Evolutionary conservation across 352 stramenopile genomes (phyloP).

Genomic region (Phytophthora citrophthora): DNA sequence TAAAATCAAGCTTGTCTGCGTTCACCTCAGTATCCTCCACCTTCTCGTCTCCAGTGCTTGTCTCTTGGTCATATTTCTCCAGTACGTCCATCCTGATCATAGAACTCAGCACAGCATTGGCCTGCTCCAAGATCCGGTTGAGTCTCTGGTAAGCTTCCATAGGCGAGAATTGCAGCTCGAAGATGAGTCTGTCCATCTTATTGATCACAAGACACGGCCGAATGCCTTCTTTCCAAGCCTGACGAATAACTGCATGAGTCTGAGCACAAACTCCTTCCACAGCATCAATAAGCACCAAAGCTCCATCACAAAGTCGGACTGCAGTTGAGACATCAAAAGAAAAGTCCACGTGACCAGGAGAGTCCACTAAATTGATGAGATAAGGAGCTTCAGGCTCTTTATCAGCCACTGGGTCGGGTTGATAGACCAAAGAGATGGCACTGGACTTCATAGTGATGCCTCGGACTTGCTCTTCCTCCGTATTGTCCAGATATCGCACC

Average conservation of each 20-base stretch:
- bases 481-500: conserved; percentile 96
- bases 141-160: conserved; percentile 94
- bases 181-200: conserved; percentile 97
- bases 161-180: conserved; percentile 92
- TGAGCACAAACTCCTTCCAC: conserved; percentile 97
- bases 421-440: conserved; percentile 95
- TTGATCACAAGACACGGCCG: conserved; percentile 96
- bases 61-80: conserved; percentile 63
- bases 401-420: conserved; percentile 44
- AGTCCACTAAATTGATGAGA: conserved; percentile 96
- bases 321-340: conserved; percentile 95
- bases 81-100: conserved; percentile 82
- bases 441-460: conserved; percentile 98
- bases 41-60: conserved; percentile 6
- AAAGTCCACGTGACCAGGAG: conserved; percentile 96
- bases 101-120: conserved; percentile 85
- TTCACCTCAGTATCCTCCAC: conserved; percentile 12
- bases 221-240: conserved; percentile 95
- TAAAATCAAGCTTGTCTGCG: conserved; percentile 21
- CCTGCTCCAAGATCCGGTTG: conserved; percentile 92
- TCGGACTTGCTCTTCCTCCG: conserved; percentile 93
- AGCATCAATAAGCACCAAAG: conserved; percentile 95
- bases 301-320: conserved; percentile 95
- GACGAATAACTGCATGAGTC: conserved; percentile 90
- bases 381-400: conserved; percentile 59